phyloP scores from a whole-genome alignment of 257 asterid genomes.

The Nicotiana noctiflora region DNA sequence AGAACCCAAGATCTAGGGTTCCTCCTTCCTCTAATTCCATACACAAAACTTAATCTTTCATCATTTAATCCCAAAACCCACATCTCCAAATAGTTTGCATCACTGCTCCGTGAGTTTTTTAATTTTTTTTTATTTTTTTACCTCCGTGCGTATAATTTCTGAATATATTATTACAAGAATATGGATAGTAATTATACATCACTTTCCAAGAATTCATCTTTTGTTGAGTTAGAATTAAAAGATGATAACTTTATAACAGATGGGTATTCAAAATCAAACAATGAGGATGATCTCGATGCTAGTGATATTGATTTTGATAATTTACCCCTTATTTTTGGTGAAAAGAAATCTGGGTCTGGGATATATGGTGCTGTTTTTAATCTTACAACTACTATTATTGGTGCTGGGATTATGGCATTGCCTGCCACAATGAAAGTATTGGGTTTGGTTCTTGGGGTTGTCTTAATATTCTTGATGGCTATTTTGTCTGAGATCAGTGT shows the following conservation, averaged over 20 bases:
- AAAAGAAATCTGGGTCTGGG: constrained; percentile 47
- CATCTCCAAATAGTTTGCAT: neutral
- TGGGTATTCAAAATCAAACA: constrained; percentile 29
- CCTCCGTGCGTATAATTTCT: neutral
- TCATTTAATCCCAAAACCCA: neutral
- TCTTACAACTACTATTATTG: constrained; percentile 80
- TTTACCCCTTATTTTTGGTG: constrained; percentile 60
- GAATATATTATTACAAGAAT: neutral
- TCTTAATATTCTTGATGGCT: constrained; percentile 60
- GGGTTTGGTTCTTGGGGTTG: constrained; percentile 59
- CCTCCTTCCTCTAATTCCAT: neutral
- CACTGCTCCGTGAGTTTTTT: no score
- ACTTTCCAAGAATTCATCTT: constrained; percentile 14
- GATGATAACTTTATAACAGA: constrained; percentile 31
- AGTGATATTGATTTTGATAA: constrained; percentile 52
- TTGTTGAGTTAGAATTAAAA: constrained; percentile 34
- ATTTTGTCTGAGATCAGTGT: constrained; percentile 70
- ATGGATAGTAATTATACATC: constrained; percentile 58
- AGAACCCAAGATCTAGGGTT: neutral
- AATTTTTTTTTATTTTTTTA: neutral
- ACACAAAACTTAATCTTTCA: no score
- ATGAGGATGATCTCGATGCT: constrained; percentile 30
- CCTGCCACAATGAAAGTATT: constrained; percentile 90
- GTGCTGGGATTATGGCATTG: constrained; percentile 96
- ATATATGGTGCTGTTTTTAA: constrained; percentile 82